Evolutionary conservation across 2,329 filamentous ascomycete species (phyloP), one percentile per base, ranked within the genome.

Genomic region (Lasiodiplodia sp.): DNA sequence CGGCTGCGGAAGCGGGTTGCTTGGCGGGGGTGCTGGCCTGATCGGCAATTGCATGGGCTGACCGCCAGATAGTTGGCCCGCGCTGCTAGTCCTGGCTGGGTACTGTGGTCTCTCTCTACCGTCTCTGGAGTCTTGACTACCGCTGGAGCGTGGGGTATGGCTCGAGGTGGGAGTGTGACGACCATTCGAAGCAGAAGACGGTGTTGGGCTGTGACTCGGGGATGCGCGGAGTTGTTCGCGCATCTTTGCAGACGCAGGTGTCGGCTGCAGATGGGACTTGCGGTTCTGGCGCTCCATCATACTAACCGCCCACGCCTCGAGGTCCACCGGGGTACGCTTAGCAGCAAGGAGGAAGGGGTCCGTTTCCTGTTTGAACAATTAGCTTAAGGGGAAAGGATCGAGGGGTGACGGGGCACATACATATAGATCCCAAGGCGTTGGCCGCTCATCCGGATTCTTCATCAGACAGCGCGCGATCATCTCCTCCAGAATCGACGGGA

Each of bases 391-490:
- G 2, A 44, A n/a, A 28, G 31, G 21, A 11, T 16, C 23, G 56
- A 63, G n/a, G n/a, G 1, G 34, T 34, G 8, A 21, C 11, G 10
- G 38, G 37, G 37, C 10, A 82, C 92, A 81, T 86, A 97, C 93
- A 81, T 92, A 97, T 70, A 99, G 89, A 74, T 98, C 93, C 75
- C 95, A 91, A 10, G 96, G 96, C 5, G 96, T 98, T 64, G 95
- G 96, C 65, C 96, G 89, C 76, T 93, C 89, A 70, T 94, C 92
- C 0, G 96, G 92, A 70, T 92, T 90, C 83, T 99, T 99, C 79
- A 91, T 90, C 72, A 99, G 83, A 81, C 96, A 99, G 80, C 96
- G 97, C 72, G 96, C 94, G 69, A 98, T 95, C 89, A 98, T 97
- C 72, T 98, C 94, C 75, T 98, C 95, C 57, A 99, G 83, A 72